Conservation (phyloP, 768 basidiomycete species). For the Leccinum aurantiacum region DNA sequence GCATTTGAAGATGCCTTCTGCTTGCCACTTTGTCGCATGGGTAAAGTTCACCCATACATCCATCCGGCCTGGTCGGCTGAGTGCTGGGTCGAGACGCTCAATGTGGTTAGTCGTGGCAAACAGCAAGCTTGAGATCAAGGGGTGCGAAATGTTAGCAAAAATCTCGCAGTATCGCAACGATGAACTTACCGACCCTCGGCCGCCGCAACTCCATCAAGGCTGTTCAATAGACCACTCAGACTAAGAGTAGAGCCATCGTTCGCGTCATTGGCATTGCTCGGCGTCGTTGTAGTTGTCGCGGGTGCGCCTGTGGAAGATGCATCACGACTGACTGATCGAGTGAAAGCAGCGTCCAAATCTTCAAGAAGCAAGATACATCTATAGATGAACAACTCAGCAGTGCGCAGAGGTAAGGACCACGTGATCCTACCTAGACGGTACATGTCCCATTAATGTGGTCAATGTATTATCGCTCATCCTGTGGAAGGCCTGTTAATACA, state of each 20-base stretch:
- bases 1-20: slow-evolving; percentile 90
- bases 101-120: slow-evolving; percentile 96
- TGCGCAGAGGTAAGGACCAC: slow-evolving; percentile 7
- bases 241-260: slow-evolving; percentile 81
- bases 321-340: slow-evolving; percentile 83
- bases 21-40: slow-evolving; percentile 90
- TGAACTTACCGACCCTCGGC: slow-evolving; percentile 77
- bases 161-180: slow-evolving; percentile 5
- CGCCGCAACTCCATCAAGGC: slow-evolving; percentile 82
- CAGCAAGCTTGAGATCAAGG: slow-evolving; percentile 52
- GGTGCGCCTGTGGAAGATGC: slow-evolving; percentile 75
- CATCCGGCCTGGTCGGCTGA: slow-evolving; percentile 87
- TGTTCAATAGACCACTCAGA: slow-evolving; percentile 83
- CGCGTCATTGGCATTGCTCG: slow-evolving; percentile 44
- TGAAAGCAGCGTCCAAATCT: slow-evolving; percentile 92
- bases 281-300: slow-evolving; percentile 43
- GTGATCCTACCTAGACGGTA: slow-evolving; percentile 67
- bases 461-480: slow-evolving; percentile 92
- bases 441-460: slow-evolving; percentile 84
- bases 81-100: slow-evolving; percentile 86
- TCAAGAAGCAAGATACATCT: slow-evolving; percentile 93
- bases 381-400: slow-evolving; percentile 10
- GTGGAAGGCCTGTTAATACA: slow-evolving; percentile 14
- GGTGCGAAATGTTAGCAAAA: slow-evolving; percentile 22
- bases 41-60: slow-evolving; percentile 92